Conservation (phyloP, 345 rosid genomes). For the Hibiscus syriacus region DNA sequence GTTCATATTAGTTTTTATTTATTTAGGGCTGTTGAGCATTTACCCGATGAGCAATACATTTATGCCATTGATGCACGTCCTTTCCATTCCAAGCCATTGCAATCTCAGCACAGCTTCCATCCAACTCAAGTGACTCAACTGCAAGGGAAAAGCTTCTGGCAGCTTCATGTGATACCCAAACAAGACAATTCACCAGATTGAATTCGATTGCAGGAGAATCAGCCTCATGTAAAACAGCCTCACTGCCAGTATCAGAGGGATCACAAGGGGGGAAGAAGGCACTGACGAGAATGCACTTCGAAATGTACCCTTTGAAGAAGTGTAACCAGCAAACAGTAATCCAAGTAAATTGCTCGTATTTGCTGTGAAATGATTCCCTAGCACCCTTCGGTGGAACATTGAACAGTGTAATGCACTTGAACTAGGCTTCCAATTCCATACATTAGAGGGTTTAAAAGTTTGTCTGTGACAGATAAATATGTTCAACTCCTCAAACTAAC, state of each 20-base stretch:
- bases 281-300: constrained; percentile 24
- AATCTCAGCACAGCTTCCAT: constrained; percentile 40
- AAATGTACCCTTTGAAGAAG: constrained; percentile 18
- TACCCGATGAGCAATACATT: constrained; percentile 45
- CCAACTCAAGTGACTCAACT: constrained; percentile 39
- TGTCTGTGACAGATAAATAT: constrained; percentile 25
- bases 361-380: constrained; percentile 12
- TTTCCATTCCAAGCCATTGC: constrained; percentile 69
- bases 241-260: constrained; percentile 22
- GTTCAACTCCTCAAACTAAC: neutral
- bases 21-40: neutral
- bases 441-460: constrained; percentile 21
- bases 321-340: constrained; percentile 7
- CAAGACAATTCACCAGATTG: constrained; percentile 47
- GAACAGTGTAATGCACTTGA: constrained; percentile 14
- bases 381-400: constrained; percentile 21
- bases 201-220: constrained; percentile 24
- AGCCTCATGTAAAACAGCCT: constrained; percentile 11
- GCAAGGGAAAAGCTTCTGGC: constrained; percentile 50
- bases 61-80: constrained; percentile 64
- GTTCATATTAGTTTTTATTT: neutral
- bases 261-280: constrained; percentile 19
- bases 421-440: constrained; percentile 10
- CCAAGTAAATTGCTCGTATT: constrained; percentile 14
- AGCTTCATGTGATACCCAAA: constrained; percentile 55